phyloP scores from a whole-genome alignment of 2,329 filamentous ascomycete species.

The Verticillium tricorpus region DNA sequence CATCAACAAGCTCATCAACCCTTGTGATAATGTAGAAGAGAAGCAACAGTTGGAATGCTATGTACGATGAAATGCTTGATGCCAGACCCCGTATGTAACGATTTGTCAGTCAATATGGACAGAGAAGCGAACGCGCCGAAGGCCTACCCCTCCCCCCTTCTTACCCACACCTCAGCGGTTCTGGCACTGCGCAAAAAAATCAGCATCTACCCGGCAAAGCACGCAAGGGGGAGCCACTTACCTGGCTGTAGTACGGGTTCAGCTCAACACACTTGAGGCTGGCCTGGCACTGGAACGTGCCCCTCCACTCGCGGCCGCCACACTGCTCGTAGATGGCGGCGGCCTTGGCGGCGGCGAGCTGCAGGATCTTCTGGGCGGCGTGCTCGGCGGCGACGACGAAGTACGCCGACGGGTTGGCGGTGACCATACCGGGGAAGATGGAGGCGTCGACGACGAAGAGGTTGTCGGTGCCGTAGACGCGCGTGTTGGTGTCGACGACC shows the following conservation, averaged over 20 bases:
- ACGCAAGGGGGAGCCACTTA: background rate
- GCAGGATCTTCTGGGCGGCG: conserved; percentile 33
- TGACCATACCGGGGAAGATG: conserved; percentile 65
- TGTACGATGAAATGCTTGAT: background rate
- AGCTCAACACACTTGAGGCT: conserved; percentile 12
- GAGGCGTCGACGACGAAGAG: conserved; percentile 64
- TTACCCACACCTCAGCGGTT: background rate
- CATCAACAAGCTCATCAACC: too few species aligned
- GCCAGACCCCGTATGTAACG: background rate
- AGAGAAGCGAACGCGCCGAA: background rate
- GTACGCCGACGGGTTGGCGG: conserved; percentile 62
- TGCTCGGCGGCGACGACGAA: conserved; percentile 62
- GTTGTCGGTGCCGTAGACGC: conserved; percentile 65
- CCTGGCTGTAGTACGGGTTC: conserved; percentile 14
- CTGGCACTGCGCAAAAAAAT: background rate
- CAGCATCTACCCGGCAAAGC: background rate
- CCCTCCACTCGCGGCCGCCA: conserved; percentile 16
- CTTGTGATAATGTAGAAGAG: too few species aligned
- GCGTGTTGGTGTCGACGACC: conserved; percentile 59
- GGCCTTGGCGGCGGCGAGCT: conserved; percentile 7
- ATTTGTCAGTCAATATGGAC: background rate
- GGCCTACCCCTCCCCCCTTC: background rate
- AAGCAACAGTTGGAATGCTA: background rate
- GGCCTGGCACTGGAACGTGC: conserved; percentile 15
- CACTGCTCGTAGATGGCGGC: conserved; percentile 13